Evolutionary conservation across 768 basidiomycete species (phyloP).

Genomic region (Leccinum fibrillosum): DNA sequence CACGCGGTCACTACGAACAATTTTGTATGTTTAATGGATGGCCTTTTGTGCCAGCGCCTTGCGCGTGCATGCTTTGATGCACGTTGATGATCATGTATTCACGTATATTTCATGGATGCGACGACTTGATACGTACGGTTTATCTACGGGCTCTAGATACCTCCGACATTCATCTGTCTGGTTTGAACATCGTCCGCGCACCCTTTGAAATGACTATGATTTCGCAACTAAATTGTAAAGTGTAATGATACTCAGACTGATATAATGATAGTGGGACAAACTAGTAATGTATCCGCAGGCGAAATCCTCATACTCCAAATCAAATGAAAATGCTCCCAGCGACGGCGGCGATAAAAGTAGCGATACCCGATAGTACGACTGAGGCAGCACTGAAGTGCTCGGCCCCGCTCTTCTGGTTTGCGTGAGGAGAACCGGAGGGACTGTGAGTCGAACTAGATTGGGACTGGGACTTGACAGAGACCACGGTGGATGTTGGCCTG

Average conservation of each 20-base stretch:
- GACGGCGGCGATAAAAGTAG: conserved; percentile 20
- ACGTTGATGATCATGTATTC: conserved; percentile 9
- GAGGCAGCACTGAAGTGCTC: conserved; percentile 23
- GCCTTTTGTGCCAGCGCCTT: neutral
- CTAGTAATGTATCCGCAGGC: conserved; percentile 13
- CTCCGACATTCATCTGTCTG: neutral
- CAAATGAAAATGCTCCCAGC: conserved; percentile 23
- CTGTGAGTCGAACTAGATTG: conserved; percentile 10
- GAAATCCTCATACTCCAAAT: neutral
- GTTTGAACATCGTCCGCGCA: neutral
- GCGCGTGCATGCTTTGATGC: neutral
- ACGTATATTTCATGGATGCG: conserved; percentile 11
- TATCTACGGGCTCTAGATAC: neutral
- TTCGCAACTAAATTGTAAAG: conserved; percentile 6
- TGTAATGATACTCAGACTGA: conserved; percentile 2
- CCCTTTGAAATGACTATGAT: neutral
- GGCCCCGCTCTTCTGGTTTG: conserved; percentile 34
- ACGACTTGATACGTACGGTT: neutral
- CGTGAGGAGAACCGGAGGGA: conserved; percentile 22
- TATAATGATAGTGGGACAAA: neutral
- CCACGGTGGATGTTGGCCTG: conserved; percentile 6
- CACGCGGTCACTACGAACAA: neutral
- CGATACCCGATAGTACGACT: conserved; percentile 22
- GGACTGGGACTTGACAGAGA: neutral
- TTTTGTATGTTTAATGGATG: neutral